These are phyloP conservation scores for Boletus rubroflammeus DNA, from an alignment of 768 basidiomycete species.

Conservation along the genomic window DNA sequence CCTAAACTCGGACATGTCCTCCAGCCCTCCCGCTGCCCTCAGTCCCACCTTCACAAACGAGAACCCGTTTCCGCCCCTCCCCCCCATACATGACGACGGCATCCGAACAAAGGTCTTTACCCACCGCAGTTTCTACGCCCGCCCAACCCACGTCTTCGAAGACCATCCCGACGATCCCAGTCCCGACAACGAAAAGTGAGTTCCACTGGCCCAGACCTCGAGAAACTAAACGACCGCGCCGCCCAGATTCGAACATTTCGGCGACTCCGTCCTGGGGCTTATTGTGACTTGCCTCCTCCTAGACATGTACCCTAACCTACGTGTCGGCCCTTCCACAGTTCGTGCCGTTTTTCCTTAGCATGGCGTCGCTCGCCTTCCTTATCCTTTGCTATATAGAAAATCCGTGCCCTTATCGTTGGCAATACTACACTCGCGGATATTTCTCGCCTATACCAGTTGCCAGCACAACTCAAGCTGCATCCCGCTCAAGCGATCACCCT, in stretches of 20 bases:
- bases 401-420: constrained; percentile 69
- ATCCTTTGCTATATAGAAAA: constrained; percentile 52
- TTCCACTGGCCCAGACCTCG: neutral
- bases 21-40: constrained; percentile 4
- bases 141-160: constrained; percentile 75
- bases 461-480: constrained; percentile 59
- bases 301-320: constrained; percentile 62
- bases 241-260: constrained; percentile 68
- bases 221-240: neutral
- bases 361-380: too few species aligned
- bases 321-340: constrained; percentile 73
- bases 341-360: neutral
- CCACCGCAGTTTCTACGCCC: constrained; percentile 65
- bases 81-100: constrained; percentile 44
- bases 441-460: constrained; percentile 62
- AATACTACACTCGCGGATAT: constrained; percentile 72
- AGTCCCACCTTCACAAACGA: constrained; percentile 31
- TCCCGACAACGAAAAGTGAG: constrained; percentile 80
- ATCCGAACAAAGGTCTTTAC: constrained; percentile 64
- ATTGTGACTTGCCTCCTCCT: constrained; percentile 62
- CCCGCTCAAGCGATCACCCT: constrained; percentile 71
- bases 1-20: neutral
- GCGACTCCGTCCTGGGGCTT: constrained; percentile 69
- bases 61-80: constrained; percentile 51
- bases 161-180: constrained; percentile 67